Evolutionary conservation across 768 basidiomycete species (phyloP), one percentile per base, ranked within the genome.

Genomic region (Phaeotremella skinneri): DNA sequence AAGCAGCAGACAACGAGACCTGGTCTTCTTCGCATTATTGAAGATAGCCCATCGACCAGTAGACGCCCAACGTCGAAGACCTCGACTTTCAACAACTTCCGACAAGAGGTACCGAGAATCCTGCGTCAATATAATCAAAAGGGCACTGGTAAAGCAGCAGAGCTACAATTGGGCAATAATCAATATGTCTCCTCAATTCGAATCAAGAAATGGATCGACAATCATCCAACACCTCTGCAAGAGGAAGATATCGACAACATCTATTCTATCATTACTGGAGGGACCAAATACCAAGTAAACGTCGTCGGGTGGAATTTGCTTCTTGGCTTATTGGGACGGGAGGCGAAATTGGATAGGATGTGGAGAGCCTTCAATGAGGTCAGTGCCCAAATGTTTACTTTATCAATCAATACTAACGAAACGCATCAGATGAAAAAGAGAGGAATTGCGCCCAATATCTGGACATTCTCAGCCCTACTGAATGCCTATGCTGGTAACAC

Each of bases 401-500:
- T 21, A 3, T 13, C 39, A 25, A 27, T 56, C 9, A 7, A 17
- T 17, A 23, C 13, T 30, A 27, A 51, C 16, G 49, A 23, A 26
- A 21, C 2, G 14, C 27, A n/a, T 23, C 47, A 76, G 75, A 76
- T 76, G 75, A 76, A 76, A 58, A 76, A 74, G 56, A 34, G 69
- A 41, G 73, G 69, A n/a, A 67, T 76, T 23, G 58, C 55, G 16
- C 73, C 75, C 13, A 65, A 66, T 2, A 53, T 65, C 4, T 49
- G 67, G n/a, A 76, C 73, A 9, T 76, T 64, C 45, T 68, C 71
- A 13, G 61, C 61, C 2, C 52, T 76, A 51, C 41, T 76, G 14
- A 68, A 69, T 52, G 62, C 67, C 32, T 76, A 70, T 41, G 61
- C 68, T 14, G 58, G 57, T 6, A 47, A 62, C 6, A 31, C 59